Evolutionary conservation across 225 moss, liverwort and hornwort species (phyloP).

Genomic region (Rhytidiadelphus loreus): DNA sequence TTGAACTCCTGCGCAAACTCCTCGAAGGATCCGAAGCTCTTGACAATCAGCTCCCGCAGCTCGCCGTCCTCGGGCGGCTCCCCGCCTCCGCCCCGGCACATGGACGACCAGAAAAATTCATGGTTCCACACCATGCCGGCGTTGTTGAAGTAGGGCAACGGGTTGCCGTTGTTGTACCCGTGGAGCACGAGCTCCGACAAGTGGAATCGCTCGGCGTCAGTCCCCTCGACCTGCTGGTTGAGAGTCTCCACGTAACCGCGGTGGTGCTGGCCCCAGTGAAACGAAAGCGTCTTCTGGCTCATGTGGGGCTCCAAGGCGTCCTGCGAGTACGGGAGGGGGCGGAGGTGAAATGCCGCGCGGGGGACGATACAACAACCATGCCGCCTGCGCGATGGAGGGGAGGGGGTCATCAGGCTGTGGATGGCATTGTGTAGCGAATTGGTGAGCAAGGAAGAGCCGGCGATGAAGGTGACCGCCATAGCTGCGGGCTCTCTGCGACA

Average conservation of each 20-base stretch:
- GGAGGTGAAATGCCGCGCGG: constrained; percentile 27
- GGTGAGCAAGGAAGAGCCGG: constrained; percentile 3
- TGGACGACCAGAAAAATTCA: constrained; percentile 83
- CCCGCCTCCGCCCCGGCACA: constrained; percentile 71
- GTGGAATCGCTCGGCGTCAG: constrained; percentile 53
- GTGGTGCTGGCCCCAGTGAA: constrained; percentile 91
- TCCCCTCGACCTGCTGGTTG: constrained; percentile 66
- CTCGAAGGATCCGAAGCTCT: constrained; percentile 65
- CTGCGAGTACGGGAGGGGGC: constrained; percentile 37
- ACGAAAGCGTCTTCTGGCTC: constrained; percentile 78
- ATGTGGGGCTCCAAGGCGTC: constrained; percentile 84
- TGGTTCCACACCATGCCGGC: constrained; percentile 97
- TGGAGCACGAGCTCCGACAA: constrained; percentile 67
- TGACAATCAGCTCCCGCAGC: constrained; percentile 49
- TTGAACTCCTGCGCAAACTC: constrained; percentile 59
- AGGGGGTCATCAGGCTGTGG: too few species aligned
- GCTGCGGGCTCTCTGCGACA: neutral
- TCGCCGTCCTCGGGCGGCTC: constrained; percentile 53
- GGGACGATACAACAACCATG: neutral
- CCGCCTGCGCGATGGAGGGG: neutral
- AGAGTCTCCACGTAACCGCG: constrained; percentile 64
- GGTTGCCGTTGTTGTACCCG: constrained; percentile 92
- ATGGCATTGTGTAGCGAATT: neutral
- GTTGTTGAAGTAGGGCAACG: constrained; percentile 69
- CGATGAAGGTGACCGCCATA: constrained; percentile 22